phyloP scores from a whole-genome alignment of 1,284 basidiomycete species.

The Sparassis latifolia region DNA sequence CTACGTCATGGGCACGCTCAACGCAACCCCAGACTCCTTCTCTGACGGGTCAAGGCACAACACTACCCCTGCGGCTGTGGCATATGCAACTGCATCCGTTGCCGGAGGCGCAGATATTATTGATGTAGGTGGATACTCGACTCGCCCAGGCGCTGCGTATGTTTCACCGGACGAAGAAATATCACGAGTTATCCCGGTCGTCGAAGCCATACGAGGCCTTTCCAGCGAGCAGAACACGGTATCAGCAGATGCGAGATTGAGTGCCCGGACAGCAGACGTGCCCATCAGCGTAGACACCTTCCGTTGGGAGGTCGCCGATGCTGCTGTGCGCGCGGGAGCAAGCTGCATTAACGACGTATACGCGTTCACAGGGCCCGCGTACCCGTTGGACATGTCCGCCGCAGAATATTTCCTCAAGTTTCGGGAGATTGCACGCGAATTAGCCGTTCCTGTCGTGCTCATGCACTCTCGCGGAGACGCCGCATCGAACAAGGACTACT shows the following conservation, averaged over 20 bases:
- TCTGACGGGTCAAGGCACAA: slow-evolving; percentile 78
- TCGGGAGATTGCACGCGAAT: slow-evolving; percentile 57
- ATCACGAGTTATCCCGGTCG: slow-evolving; percentile 65
- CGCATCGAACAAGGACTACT: slow-evolving; percentile 66
- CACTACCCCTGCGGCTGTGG: slow-evolving; percentile 40
- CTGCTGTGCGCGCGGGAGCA: slow-evolving; percentile 78
- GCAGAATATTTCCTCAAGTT: slow-evolving; percentile 46
- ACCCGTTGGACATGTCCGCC: slow-evolving; percentile 32
- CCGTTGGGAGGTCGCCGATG: slow-evolving; percentile 75
- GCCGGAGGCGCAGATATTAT: slow-evolving; percentile 68
- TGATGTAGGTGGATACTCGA: slow-evolving; percentile 94
- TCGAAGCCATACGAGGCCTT: slow-evolving; percentile 38
- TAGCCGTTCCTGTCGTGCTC: slow-evolving; percentile 70
- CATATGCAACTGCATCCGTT: slow-evolving; percentile 42
- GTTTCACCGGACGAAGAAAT: slow-evolving; percentile 75
- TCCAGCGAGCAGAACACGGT: slow-evolving; percentile 5
- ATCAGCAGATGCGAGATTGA: background rate
- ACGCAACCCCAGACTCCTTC: slow-evolving; percentile 95
- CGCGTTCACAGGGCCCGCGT: slow-evolving; percentile 67
- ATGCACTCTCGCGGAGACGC: slow-evolving; percentile 94
- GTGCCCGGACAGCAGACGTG: slow-evolving; percentile 24
- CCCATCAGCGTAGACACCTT: slow-evolving; percentile 93
- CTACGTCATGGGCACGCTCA: slow-evolving; percentile 90
- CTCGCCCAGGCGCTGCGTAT: slow-evolving; percentile 70
- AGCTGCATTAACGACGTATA: slow-evolving; percentile 95